Evolutionary conservation across 805 yeast species (phyloP), one percentile per base, ranked within the genome.

Genomic region (Yamadazyma nakazawae): DNA sequence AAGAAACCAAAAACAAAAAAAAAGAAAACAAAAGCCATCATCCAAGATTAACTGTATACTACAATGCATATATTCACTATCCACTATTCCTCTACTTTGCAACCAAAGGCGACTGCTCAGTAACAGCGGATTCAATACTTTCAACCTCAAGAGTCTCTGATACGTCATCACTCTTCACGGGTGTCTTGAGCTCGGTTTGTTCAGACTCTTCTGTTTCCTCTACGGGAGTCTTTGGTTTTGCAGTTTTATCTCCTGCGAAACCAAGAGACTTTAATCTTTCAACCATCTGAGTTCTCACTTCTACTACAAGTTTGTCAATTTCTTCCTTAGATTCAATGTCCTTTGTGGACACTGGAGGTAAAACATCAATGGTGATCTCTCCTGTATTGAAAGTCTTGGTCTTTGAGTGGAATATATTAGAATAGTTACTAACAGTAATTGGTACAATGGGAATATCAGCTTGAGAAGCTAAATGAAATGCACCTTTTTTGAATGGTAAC

Each of bases 381-480:
- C 99, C 99, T 31, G 78, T 56, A 56, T 83, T 81, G 65, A 92
- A 88, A n/a, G 80, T 75, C 49, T 78, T 78, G 37, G 74, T 66
- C 52, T 76, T 78, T 42, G 85, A 66, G 59, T 80, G 79, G 70
- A 87, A 78, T 40, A 94, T 64, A 26, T 81, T 77, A 3, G 96
- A 82, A 45, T 96, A 88, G 70, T 94, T 94, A 28, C 92, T 80
- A 9, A 88, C 90, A 12, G 88, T 95, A 42, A 86, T 73, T 8
- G 99, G 99, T 19, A 94, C 80, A 42, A 94, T 74, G 16, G 98
- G 98, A 32, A 92, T 82, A 36, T 81, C 81, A 5, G 96, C 96
- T 67, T 90, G 96, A 52, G 87, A 85, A 7, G 99, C 99, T 60
- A 94, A 77, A 67, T 94, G 97, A 82, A 94, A 94, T 0, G 98